Evolutionary conservation across 2,329 filamentous ascomycete species (phyloP).

Genomic region (Clarireedia sp.): DNA sequence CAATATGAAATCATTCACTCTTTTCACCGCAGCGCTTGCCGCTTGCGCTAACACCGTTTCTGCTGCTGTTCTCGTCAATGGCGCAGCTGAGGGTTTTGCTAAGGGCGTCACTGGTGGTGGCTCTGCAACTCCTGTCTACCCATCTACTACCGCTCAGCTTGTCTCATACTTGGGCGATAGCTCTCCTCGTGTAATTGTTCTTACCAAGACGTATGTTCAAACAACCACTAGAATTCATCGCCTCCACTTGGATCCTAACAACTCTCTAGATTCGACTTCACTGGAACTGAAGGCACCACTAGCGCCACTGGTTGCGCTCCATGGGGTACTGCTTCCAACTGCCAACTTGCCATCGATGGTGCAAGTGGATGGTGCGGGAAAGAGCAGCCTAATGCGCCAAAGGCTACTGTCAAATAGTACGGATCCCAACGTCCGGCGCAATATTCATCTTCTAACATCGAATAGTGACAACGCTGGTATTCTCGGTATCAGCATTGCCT

Average conservation of each 20-base stretch:
- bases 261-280: slow-evolving; percentile 35
- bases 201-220: slow-evolving; percentile 37
- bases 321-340: slow-evolving; percentile 31
- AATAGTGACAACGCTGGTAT: slow-evolving; percentile 20
- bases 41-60: slow-evolving; percentile 5
- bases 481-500: slow-evolving; percentile 20
- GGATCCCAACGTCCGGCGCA: too few species aligned
- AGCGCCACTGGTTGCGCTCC: slow-evolving; percentile 14
- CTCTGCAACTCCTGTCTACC: slow-evolving; percentile 44
- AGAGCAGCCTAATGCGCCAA: not conserved
- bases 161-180: slow-evolving; percentile 32
- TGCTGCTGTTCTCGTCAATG: slow-evolving; percentile 25
- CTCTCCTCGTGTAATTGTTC: slow-evolving; percentile 40
- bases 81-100: slow-evolving; percentile 34
- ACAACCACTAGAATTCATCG: too few species aligned
- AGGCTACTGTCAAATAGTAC: slow-evolving; percentile 12
- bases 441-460: too few species aligned
- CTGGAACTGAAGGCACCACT: slow-evolving; percentile 38
- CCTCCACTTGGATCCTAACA: too few species aligned
- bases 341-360: slow-evolving; percentile 46
- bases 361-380: not conserved
- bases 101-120: slow-evolving; percentile 54
- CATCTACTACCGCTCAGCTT: slow-evolving; percentile 46
- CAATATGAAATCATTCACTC: slow-evolving; percentile 12
- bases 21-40: slow-evolving; percentile 8